Evolutionary conservation across 2,329 filamentous ascomycete species (phyloP).

Genomic region (Trichoderma arundinaceum): DNA sequence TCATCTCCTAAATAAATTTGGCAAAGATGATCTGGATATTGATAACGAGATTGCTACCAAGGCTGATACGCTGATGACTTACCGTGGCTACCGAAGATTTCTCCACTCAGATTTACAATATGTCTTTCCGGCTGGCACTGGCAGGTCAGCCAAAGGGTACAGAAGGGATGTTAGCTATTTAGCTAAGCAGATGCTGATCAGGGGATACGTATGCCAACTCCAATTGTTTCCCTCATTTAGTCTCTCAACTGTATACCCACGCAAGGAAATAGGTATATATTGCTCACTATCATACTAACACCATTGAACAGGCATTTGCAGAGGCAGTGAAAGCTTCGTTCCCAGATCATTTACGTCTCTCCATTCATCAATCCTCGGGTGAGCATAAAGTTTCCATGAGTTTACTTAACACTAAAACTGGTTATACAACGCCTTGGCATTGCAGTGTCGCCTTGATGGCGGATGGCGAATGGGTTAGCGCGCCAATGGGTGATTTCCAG

Average conservation of each 20-base stretch:
- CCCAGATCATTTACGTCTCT: conserved; percentile 54
- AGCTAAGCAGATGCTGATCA: conserved; percentile 59
- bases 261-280: not conserved
- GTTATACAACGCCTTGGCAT: conserved; percentile 61
- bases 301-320: conserved; percentile 54
- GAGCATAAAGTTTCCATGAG: conserved; percentile 57
- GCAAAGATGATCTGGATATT: conserved; percentile 49
- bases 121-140: conserved; percentile 49
- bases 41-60: conserved; percentile 50
- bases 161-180: conserved; percentile 57
- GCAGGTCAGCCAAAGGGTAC: conserved; percentile 51
- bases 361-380: conserved; percentile 58
- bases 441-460: conserved; percentile 51
- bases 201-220: conserved; percentile 54
- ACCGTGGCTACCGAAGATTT: conserved; percentile 60
- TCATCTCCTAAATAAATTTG: conserved; percentile 53
- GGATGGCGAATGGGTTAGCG: conserved; percentile 50
- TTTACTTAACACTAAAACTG: conserved; percentile 51
- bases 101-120: conserved; percentile 56
- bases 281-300: not conserved
- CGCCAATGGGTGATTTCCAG: conserved; percentile 50
- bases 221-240: too few relatives aligned
- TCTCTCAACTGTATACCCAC: too few relatives aligned
- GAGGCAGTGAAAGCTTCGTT: conserved; percentile 55
- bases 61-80: conserved; percentile 59